Percentiles rank a stretch among this genome's conserved stretches.
These are phyloP conservation scores for Coriaria nepalensis DNA, from an alignment of 306 rosid species.

Conservation along the genomic window DNA sequence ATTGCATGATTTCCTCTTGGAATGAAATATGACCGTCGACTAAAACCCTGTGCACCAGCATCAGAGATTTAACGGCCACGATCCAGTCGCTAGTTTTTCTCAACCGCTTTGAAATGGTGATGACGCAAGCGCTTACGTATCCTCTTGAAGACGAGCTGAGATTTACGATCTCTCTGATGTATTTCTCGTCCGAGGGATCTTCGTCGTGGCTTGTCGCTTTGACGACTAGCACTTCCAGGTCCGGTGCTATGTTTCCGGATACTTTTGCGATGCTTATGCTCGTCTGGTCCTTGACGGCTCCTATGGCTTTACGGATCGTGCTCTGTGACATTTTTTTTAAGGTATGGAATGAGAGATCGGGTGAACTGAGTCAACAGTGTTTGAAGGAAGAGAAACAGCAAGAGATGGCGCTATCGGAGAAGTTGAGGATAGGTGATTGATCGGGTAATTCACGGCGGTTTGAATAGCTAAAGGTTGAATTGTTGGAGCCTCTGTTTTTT, in stretches of 20 bases:
- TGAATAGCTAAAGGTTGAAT: too few relatives aligned
- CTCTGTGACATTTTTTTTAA: conserved; percentile 39
- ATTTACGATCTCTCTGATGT: conserved; percentile 43
- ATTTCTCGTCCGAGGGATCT: conserved; percentile 60
- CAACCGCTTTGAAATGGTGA: conserved; percentile 47
- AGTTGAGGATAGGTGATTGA: too few relatives aligned
- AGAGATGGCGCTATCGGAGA: too few relatives aligned
- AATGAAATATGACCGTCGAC: conserved; percentile 62
- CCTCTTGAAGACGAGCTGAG: conserved; percentile 40
- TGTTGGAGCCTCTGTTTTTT: too few relatives aligned
- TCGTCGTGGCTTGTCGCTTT: conserved; percentile 79
- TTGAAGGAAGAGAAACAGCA: too few relatives aligned
- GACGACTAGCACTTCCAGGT: conserved; percentile 67
- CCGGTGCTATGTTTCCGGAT: conserved; percentile 67
- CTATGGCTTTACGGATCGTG: conserved; percentile 82
- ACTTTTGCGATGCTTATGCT: conserved; percentile 86
- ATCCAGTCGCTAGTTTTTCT: conserved; percentile 74
- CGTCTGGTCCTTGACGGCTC: conserved; percentile 81
- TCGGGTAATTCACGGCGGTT: too few relatives aligned
- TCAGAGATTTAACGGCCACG: conserved; percentile 63
- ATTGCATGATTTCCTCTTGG: conserved; percentile 50
- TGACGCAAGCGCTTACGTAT: conserved; percentile 44
- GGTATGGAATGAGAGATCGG: too few relatives aligned
- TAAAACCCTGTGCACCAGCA: conserved; percentile 64
- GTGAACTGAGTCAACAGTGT: too few relatives aligned